phyloP scores from a whole-genome alignment of 169 alveolate genomes.

The Babesia sp. region DNA sequence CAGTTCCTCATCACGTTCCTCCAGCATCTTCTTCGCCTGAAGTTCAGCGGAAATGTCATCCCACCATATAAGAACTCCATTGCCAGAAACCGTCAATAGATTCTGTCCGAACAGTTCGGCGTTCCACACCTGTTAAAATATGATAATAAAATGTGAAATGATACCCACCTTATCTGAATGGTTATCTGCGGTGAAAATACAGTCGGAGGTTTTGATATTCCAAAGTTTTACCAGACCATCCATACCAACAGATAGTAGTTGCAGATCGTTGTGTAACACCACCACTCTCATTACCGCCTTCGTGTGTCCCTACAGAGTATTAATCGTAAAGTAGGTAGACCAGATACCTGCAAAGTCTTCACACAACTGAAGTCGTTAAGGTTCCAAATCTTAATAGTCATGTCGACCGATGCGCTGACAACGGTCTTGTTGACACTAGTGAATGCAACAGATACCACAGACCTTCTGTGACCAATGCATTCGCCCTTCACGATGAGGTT shows the following conservation, averaged over 20 bases:
- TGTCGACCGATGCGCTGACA: slow-evolving; percentile 59
- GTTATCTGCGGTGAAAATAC: slow-evolving; percentile 54
- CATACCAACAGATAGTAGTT: slow-evolving; percentile 56
- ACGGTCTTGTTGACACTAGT: slow-evolving; percentile 50
- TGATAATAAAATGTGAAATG: background rate
- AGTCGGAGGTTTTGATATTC: slow-evolving; percentile 65
- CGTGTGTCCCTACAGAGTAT: slow-evolving; percentile 47
- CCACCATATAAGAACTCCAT: slow-evolving; percentile 48
- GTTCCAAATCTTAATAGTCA: slow-evolving; percentile 65
- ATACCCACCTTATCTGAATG: slow-evolving; percentile 45
- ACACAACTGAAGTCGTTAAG: slow-evolving; percentile 53
- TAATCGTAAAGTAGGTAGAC: background rate
- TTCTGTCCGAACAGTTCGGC: slow-evolving; percentile 22
- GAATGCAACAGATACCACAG: slow-evolving; percentile 54
- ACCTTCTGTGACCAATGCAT: slow-evolving; percentile 59
- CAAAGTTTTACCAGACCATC: slow-evolving; percentile 63
- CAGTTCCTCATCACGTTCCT: slow-evolving; percentile 56
- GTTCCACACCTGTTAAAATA: slow-evolving; percentile 26
- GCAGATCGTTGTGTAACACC: slow-evolving; percentile 43
- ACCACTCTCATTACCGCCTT: slow-evolving; percentile 63
- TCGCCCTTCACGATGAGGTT: slow-evolving; percentile 60
- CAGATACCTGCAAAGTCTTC: slow-evolving; percentile 57
- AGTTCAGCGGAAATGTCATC: slow-evolving; percentile 49
- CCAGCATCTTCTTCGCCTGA: slow-evolving; percentile 23
- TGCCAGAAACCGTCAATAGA: slow-evolving; percentile 38